Base-by-base conservation (phyloP, 495 filamentous ascomycete species). In the Daldinia loculata region DNA sequence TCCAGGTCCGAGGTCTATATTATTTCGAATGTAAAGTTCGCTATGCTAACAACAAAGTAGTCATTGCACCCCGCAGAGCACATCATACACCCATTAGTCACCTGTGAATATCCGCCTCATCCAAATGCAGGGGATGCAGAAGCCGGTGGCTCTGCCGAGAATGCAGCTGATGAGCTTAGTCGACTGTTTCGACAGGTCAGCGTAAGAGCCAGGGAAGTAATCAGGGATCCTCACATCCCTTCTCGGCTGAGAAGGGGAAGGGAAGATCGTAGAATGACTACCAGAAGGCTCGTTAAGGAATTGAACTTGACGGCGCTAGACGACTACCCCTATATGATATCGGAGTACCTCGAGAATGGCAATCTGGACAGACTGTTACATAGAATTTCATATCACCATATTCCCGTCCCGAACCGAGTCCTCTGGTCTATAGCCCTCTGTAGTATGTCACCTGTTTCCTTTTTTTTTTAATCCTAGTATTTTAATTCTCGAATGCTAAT, bases 371-470 rank as follows among this genome's bases (percentile, higher is more conserved):
- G 56, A 39, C 3, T 67, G 17, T 30, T 66, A 29, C 22, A 52
- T 4, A 59, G 55, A 34, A 6, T 15, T 1, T 15, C 6, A 1
- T 4, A 9, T 3, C 26, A 59, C 12, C 27, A 38, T 0, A 0
- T 14, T 5, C 0, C 19, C 26, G 0, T 61, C 11, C 65, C 65
- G 11, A 61, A 61, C 11, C 56, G 65, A 17, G 1, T 67, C 2
- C 57, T 67, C 48, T 67, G 65, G 65, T 55, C 48, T 6, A 17
- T 67, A 19, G 27, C 55, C 27, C 65, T 67, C 4, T 67, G 65
- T 26, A 45, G 65, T 67, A 67, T 56, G 65, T 67, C 15, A 5
- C 15, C 11, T 36, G 1, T 39, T 26, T 26, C 12, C 12, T 45
- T 43, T 43, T 15, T 1, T 6, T 30, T 29, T 32, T n/a, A 11